Evolutionary conservation across 331 rosid genomes (phyloP).

Genomic region (Pyracantha coccinea): DNA sequence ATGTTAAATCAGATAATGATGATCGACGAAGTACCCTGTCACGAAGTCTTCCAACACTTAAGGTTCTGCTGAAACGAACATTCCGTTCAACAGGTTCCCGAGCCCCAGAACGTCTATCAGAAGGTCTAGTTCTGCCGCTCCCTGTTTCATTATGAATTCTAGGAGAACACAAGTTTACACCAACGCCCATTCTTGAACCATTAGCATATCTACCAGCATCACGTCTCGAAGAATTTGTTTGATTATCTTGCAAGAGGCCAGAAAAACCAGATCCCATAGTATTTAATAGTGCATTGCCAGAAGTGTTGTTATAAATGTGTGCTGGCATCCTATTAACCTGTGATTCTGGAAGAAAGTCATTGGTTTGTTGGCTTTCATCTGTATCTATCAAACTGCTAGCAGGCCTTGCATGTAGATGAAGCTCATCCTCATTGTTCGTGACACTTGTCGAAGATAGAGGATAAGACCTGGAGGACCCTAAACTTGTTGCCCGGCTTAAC

Average conservation of each 20-base stretch:
- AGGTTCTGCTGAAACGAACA: conserved; percentile 89
- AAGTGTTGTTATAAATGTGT: conserved; percentile 31
- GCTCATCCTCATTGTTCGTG: conserved; percentile 58
- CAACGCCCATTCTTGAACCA: conserved; percentile 30
- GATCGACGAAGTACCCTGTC: conserved; percentile 97
- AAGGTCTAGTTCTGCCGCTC: conserved; percentile 43
- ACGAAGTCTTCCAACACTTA: conserved; percentile 99
- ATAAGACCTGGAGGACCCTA: conserved; percentile 75
- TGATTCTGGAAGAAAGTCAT: conserved; percentile 34
- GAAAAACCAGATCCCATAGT: conserved; percentile 19
- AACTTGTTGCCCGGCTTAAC: conserved; percentile 78
- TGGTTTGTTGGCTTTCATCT: conserved; percentile 43
- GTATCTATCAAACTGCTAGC: conserved; percentile 26
- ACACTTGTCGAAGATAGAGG: conserved; percentile 59
- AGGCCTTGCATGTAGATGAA: conserved; percentile 31
- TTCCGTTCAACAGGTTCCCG: conserved; percentile 87
- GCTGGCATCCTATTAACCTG: conserved; percentile 28
- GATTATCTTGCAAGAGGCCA: conserved; percentile 27
- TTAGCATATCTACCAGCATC: conserved; percentile 31
- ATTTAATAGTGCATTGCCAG: conserved; percentile 38
- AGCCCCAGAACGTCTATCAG: conserved; percentile 51
- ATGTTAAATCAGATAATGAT: conserved; percentile 61
- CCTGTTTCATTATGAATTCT: conserved; percentile 40
- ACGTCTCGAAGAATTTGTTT: conserved; percentile 32
- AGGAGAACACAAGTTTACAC: conserved; percentile 40